A percentile compares a stretch with the other conserved stretches of the same genome.
Conservation (phyloP, 306 rosid species). For the Calophaca sinica region DNA sequence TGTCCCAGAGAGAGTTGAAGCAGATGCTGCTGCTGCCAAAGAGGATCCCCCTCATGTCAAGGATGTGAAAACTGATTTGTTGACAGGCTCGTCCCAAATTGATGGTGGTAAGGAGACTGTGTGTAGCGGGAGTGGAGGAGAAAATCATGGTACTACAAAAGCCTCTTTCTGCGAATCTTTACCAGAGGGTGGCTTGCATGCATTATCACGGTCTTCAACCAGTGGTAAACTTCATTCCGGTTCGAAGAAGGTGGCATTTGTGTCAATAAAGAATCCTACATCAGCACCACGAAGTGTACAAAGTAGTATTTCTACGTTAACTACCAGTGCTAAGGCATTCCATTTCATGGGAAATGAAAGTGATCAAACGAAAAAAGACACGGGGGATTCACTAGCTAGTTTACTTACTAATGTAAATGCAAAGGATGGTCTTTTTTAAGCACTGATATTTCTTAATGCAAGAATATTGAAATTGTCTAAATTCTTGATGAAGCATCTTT, state of each 20-base stretch:
- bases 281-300: slow-evolving; percentile 36
- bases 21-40: slow-evolving; percentile 31
- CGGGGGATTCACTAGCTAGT: slow-evolving; percentile 57
- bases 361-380: slow-evolving; percentile 46
- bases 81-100: slow-evolving; percentile 34
- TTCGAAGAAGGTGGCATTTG: slow-evolving; percentile 69
- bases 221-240: slow-evolving; percentile 42
- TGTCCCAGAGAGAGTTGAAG: slow-evolving; percentile 37
- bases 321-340: slow-evolving; percentile 38
- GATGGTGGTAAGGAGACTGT: slow-evolving; percentile 38
- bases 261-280: slow-evolving; percentile 60
- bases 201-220: slow-evolving; percentile 41
- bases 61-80: slow-evolving; percentile 42
- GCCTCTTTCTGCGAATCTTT: slow-evolving; percentile 38
- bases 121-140: slow-evolving; percentile 38
- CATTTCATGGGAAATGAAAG: slow-evolving; percentile 50
- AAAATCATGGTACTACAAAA: slow-evolving; percentile 41
- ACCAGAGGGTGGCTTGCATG: slow-evolving; percentile 40
- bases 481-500: neutral
- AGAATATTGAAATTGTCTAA: slow-evolving; percentile 5
- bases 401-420: slow-evolving; percentile 56
- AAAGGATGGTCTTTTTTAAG: slow-evolving; percentile 59
- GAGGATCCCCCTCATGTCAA: slow-evolving; percentile 30
- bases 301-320: slow-evolving; percentile 35
- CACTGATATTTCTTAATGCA: neutral